Base-by-base conservation (phyloP, 805 yeast genomes). In the Zygoascus tannicola region DNA sequence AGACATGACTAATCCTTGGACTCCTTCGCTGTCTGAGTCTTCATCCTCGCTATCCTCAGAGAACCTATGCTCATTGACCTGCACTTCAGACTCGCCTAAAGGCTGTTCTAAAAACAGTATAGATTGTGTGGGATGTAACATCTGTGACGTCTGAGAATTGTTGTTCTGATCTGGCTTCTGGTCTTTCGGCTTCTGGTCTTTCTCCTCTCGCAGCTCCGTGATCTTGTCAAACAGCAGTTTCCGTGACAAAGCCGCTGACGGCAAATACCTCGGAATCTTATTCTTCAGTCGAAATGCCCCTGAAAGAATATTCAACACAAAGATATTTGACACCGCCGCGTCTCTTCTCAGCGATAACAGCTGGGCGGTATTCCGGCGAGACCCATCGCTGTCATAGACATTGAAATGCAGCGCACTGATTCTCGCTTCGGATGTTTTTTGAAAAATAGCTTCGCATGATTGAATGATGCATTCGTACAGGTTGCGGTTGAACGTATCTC, bases 351-450 rank as follows among this genome's bases (percentile, higher is more conserved):
- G 54, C 0, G 75, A 63, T 28, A 70, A 45, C 32, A 73, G 51
- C 4, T 67, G 63, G 33, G 64, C 57, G 0, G 72, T 68, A 1
- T 61, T 61, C 15, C 58, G 59, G n/a, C 58, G 56, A 44, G 67
- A 61, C 15, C 54, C 47, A 47, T 71, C 76, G 32, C 61, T 59
- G 22, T 68, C 69, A 69, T 69, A 71, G 22, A 70, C 65, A 45
- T 66, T 68, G 54, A 73, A 73, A 48, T 65, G 68, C 2, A 68
- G 54, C 16, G 74, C 71, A n/a, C 73, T 66, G 44, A 71, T 67
- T 51, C 77, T 60, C 1, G 77, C 74, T 46, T 70, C 74, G n/a
- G 70, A 63, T 32, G 68, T 60, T 44, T 65, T 67, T 36, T 70
- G 73, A 30, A 70, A 50, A 2, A 73, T 53, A 10, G 48, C 47